Conservation (phyloP, 2,329 filamentous ascomycete species). For the Aureobasidium sp. region DNA sequence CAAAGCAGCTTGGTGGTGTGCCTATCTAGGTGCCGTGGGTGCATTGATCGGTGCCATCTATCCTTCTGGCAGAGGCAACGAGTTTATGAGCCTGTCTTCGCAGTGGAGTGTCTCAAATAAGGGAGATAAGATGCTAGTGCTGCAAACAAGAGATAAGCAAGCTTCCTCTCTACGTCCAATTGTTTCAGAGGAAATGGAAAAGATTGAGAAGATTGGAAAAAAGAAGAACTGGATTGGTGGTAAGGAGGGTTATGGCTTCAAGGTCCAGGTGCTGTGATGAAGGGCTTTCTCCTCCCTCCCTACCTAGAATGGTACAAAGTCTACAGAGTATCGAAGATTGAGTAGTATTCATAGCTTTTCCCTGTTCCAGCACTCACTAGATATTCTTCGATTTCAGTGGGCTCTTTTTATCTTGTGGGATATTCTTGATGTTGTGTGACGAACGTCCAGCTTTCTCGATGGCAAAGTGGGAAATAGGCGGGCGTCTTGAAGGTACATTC, state of each 20-base stretch:
- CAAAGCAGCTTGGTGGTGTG: conserved; percentile 57
- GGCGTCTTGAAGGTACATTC: background rate
- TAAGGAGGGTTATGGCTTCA: conserved; percentile 35
- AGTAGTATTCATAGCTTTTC: too few species aligned
- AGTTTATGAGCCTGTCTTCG: conserved; percentile 35
- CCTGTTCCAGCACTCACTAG: too few species aligned
- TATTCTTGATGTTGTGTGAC: background rate
- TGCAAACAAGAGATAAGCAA: conserved; percentile 32
- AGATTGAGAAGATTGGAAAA: conserved; percentile 52
- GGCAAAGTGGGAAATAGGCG: background rate
- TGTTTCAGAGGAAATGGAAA: conserved; percentile 33
- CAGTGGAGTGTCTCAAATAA: conserved; percentile 37
- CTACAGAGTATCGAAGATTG: too few species aligned
- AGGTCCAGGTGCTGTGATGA: conserved; percentile 27
- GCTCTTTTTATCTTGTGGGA: too few species aligned
- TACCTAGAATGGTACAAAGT: too few species aligned
- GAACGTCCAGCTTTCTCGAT: background rate
- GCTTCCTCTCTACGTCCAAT: conserved; percentile 34
- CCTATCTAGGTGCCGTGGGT: conserved; percentile 56
- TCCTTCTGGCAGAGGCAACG: conserved; percentile 46
- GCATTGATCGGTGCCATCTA: conserved; percentile 52
- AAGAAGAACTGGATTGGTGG: conserved; percentile 49
- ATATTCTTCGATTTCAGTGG: too few species aligned
- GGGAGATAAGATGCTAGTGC: conserved; percentile 36
- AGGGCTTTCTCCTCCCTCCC: too few species aligned